Evolutionary conservation across 2,329 filamentous ascomycete species (phyloP).

Genomic region (Neophaeococcomyces aloes): DNA sequence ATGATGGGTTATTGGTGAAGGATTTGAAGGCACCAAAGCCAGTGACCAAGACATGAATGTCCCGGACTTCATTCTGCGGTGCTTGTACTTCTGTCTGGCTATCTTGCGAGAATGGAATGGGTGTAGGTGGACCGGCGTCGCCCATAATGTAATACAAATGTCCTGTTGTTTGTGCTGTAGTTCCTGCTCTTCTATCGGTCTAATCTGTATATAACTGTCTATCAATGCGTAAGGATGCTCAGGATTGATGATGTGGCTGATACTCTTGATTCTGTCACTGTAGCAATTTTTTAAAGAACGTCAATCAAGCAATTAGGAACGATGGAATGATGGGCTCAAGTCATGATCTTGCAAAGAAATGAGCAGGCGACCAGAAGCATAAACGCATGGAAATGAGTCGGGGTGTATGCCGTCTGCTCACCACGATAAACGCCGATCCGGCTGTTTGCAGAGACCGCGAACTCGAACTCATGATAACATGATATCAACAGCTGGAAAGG

Average conservation of each 20-base stretch:
- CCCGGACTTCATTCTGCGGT: slow-evolving; percentile 21
- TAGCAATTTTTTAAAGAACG: neutral
- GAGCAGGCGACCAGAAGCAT: neutral
- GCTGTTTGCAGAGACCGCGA: neutral
- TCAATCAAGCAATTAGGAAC: neutral
- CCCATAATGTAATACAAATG: slow-evolving; percentile 12
- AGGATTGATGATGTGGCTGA: too few relatives aligned
- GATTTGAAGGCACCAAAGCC: slow-evolving; percentile 60
- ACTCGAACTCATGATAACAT: neutral
- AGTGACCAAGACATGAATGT: slow-evolving; percentile 40
- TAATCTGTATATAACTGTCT: neutral
- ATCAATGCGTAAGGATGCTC: too few relatives aligned
- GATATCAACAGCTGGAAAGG: neutral
- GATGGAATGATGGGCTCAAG: neutral
- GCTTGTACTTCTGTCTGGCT: neutral
- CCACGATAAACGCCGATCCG: neutral
- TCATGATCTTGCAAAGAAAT: neutral
- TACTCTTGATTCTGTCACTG: neutral
- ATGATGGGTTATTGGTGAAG: slow-evolving; percentile 67
- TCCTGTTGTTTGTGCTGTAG: neutral
- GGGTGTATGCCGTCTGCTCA: neutral
- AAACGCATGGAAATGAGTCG: neutral
- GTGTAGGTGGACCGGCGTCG: slow-evolving; percentile 17
- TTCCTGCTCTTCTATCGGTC: neutral
- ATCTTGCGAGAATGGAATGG: slow-evolving; percentile 7